These are phyloP conservation scores for Russula dissimulans DNA, from an alignment of 768 basidiomycete species.

Conservation along the genomic window DNA sequence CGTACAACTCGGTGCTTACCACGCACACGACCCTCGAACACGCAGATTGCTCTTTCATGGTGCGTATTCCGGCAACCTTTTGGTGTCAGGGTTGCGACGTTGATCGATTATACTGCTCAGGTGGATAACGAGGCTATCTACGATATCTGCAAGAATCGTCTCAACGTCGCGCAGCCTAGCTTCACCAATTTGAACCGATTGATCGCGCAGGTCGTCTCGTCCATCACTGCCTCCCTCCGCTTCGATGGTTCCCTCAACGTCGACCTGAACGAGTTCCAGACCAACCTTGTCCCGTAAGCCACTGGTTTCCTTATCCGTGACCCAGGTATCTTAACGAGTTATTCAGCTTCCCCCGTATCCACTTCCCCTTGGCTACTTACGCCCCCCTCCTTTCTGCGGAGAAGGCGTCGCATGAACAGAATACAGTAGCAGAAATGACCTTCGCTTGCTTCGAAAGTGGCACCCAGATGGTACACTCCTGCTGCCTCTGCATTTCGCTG, in stretches of 20 bases:
- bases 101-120: slow-evolving; percentile 28
- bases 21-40: slow-evolving; percentile 98
- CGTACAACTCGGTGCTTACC: slow-evolving; percentile 94
- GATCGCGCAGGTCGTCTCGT: slow-evolving; percentile 98
- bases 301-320: not conserved
- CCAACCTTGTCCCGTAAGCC: slow-evolving; percentile 92
- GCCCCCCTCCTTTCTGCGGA: slow-evolving; percentile 93
- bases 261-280: slow-evolving; percentile 97
- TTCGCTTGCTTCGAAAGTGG: slow-evolving; percentile 95
- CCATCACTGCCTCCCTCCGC: slow-evolving; percentile 91
- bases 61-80: slow-evolving; percentile 22
- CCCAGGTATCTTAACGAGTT: not conserved
- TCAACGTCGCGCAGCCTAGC: slow-evolving; percentile 76
- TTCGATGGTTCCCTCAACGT: slow-evolving; percentile 98
- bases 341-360: slow-evolving; percentile 88
- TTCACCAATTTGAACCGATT: slow-evolving; percentile 92
- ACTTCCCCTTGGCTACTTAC: slow-evolving; percentile 95
- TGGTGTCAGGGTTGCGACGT: not conserved
- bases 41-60: slow-evolving; percentile 99
- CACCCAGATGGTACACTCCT: slow-evolving; percentile 70
- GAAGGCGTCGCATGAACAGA: slow-evolving; percentile 93
- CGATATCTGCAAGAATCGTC: slow-evolving; percentile 97
- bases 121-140: slow-evolving; percentile 99
- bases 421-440: slow-evolving; percentile 97
- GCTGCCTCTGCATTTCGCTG: not conserved